Conservation (phyloP, 805 yeast genomes). For the Diddensiella santjacobensis region DNA sequence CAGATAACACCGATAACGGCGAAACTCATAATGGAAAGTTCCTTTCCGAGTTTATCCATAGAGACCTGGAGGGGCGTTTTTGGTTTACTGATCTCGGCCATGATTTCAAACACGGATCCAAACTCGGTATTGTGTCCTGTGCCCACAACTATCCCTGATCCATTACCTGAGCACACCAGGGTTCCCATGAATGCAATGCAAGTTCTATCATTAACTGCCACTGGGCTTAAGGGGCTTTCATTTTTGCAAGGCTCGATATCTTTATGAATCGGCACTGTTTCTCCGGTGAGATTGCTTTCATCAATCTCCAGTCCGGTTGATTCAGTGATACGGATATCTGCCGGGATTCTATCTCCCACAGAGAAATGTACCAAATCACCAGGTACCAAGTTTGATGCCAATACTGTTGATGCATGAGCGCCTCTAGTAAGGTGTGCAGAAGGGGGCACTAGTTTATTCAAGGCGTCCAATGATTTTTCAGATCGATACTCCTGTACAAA, state of each 20-base stretch:
- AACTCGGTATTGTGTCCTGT: conserved; percentile 88
- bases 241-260: conserved; percentile 37
- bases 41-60: conserved; percentile 94
- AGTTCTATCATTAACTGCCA: conserved; percentile 62
- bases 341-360: conserved; percentile 96
- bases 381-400: conserved; percentile 87
- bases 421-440: conserved; percentile 87
- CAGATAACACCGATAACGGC: conserved; percentile 89
- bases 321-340: conserved; percentile 79
- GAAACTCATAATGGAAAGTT: conserved; percentile 79
- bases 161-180: conserved; percentile 92
- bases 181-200: conserved; percentile 97
- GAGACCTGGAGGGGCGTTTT: conserved; percentile 94
- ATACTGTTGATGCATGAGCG: conserved; percentile 70
- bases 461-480: conserved; percentile 89
- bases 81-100: conserved; percentile 92
- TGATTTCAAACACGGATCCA: conserved; percentile 93
- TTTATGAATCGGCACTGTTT: conserved; percentile 82
- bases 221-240: conserved; percentile 30
- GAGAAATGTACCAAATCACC: conserved; percentile 89
- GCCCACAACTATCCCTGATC: conserved; percentile 87
- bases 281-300: conserved; percentile 95
- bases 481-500: conserved; percentile 96
- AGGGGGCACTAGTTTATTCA: conserved; percentile 93
- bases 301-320: conserved; percentile 81